Evolutionary conservation across 352 stramenopile species (phyloP).

Genomic region (Thraustochytrium sp.): DNA sequence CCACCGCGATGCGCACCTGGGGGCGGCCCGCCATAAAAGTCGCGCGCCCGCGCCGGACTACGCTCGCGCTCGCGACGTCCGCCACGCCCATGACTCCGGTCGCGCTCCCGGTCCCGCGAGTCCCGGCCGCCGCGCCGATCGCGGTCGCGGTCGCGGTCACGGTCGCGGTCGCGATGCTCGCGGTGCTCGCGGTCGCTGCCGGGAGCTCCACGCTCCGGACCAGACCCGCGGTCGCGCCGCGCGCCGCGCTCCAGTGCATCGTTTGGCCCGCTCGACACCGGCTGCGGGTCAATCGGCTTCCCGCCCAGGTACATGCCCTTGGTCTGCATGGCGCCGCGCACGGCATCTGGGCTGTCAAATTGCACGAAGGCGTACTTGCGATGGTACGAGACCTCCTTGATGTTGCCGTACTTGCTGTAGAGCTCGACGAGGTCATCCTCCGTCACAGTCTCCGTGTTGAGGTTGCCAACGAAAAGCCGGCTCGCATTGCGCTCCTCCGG

Average conservation of each 20-base stretch:
- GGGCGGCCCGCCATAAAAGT: neutral
- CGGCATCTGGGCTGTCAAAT: conserved; percentile 29
- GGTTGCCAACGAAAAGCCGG: conserved; percentile 37
- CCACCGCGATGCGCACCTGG: no score
- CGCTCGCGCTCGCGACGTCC: neutral
- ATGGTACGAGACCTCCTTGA: conserved; percentile 31
- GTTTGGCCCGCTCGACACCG: neutral
- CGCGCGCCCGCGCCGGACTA: neutral
- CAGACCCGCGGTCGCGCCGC: neutral
- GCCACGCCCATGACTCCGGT: neutral
- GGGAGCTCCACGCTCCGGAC: neutral
- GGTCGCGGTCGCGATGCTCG: neutral
- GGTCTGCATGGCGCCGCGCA: neutral
- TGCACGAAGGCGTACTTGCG: conserved; percentile 36
- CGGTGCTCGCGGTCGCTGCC: neutral
- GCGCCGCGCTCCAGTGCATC: neutral
- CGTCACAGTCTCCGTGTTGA: neutral
- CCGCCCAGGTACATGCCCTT: conserved; percentile 20
- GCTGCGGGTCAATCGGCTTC: conserved; percentile 30
- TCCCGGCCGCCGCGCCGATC: neutral
- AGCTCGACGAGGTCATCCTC: conserved; percentile 10
- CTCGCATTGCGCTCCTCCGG: neutral
- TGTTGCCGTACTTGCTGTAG: conserved; percentile 31
- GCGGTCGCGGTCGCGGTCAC: neutral
- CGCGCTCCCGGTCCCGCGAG: neutral